These are phyloP conservation scores for Aspergillus sclerotialis DNA, from an alignment of 2,329 filamentous ascomycete species.

Conservation along the genomic window DNA sequence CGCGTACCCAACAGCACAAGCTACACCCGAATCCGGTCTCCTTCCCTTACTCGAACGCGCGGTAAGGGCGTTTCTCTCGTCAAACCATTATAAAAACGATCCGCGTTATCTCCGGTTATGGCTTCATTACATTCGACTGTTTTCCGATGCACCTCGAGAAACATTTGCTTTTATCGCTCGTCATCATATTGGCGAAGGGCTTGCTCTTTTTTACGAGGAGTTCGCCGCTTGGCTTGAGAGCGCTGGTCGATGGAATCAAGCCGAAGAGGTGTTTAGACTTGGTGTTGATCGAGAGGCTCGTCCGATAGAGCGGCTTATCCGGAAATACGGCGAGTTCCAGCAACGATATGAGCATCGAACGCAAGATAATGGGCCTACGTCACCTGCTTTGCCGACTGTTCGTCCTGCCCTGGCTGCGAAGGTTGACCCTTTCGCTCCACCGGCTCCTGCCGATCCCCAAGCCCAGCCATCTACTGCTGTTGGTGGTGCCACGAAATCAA, in stretches of 20 bases:
- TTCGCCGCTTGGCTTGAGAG: conserved; percentile 90
- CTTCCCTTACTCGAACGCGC: conserved; percentile 84
- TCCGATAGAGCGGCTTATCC: conserved; percentile 69
- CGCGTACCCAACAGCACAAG: conserved; percentile 88
- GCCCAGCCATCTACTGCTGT: conserved; percentile 46
- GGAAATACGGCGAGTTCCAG: conserved; percentile 92
- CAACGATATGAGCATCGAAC: conserved; percentile 64
- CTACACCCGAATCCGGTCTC: conserved; percentile 84
- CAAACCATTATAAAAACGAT: conserved; percentile 87
- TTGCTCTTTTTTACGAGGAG: conserved; percentile 94
- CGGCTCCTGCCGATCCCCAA: conserved; percentile 57
- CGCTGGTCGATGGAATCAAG: conserved; percentile 76
- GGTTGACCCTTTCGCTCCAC: conserved; percentile 66
- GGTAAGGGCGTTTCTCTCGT: conserved; percentile 81
- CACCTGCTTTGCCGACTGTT: conserved; percentile 77
- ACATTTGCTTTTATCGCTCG: conserved; percentile 86
- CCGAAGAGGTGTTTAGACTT: conserved; percentile 86
- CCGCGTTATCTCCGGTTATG: conserved; percentile 88
- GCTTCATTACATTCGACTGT: conserved; percentile 89
- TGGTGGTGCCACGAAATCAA: conserved; percentile 47
- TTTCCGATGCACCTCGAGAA: conserved; percentile 87
- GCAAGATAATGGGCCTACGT: conserved; percentile 62
- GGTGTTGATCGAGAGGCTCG: conserved; percentile 84
- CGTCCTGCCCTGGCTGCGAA: conserved; percentile 80
- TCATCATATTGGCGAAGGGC: conserved; percentile 74